Percentiles rank a stretch among this genome's conserved stretches.
These are phyloP conservation scores for Neopestalotiopsis rosae DNA, from an alignment of 2,329 filamentous ascomycete genomes.

Conservation along the genomic window DNA sequence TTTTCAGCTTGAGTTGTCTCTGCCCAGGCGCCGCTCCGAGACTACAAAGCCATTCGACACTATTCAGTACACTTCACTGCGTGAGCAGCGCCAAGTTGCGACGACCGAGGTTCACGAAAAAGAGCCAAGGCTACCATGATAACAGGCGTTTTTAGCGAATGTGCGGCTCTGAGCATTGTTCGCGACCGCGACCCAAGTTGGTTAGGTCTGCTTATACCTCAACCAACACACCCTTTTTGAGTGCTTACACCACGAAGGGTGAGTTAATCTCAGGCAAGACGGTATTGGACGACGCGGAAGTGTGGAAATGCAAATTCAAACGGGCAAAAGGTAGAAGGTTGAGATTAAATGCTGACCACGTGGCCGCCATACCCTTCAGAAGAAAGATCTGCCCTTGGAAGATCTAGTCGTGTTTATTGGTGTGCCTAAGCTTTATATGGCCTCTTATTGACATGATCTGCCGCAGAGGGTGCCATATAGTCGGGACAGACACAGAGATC, in stretches of 20 bases:
- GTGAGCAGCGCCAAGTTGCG: neutral
- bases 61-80: neutral
- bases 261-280: no score
- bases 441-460: no score
- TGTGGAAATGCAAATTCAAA: neutral
- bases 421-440: neutral
- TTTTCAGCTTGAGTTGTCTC: neutral
- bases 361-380: neutral
- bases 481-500: no score
- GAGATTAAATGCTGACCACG: constrained; percentile 3
- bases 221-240: neutral
- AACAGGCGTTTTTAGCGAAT: neutral
- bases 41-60: neutral
- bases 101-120: neutral
- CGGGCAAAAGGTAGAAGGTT: neutral
- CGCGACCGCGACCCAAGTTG: constrained; percentile 6
- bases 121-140: neutral
- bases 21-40: neutral
- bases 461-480: no score
- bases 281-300: neutral
- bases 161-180: neutral
- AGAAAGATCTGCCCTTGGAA: neutral
- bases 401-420: neutral
- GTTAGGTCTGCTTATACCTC: neutral
- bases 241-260: neutral